Evolutionary conservation across 2,329 filamentous ascomycete genomes (phyloP).

Genomic region (Neurospora sp.): DNA sequence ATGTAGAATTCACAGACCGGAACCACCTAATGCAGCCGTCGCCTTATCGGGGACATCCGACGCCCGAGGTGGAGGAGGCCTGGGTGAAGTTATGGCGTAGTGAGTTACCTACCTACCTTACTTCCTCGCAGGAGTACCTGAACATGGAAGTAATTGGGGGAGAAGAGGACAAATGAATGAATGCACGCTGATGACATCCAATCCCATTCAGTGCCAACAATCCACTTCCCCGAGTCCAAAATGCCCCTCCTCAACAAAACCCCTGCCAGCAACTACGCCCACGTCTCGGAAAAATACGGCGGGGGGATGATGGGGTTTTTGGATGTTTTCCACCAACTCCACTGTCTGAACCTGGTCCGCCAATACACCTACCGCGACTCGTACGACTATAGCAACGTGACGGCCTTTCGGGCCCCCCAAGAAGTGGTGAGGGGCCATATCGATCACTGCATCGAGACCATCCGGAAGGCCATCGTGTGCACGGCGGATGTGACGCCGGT

Average conservation of each 20-base stretch:
- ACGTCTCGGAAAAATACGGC: background rate
- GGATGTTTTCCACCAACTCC: conserved; percentile 1
- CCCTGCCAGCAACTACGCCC: background rate
- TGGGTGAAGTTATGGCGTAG: background rate
- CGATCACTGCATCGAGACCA: too few species aligned
- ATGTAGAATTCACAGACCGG: background rate
- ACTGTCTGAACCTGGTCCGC: background rate
- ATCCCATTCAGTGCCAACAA: background rate
- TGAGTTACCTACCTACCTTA: background rate
- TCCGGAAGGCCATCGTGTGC: too few species aligned
- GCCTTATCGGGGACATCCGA: background rate
- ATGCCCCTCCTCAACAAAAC: background rate
- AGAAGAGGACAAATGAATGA: too few species aligned
- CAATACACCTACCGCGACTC: background rate
- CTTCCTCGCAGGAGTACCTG: too few species aligned
- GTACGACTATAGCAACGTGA: too few species aligned
- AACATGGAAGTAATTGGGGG: too few species aligned
- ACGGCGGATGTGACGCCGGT: too few species aligned
- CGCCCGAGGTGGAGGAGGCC: background rate
- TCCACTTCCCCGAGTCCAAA: background rate
- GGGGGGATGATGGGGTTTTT: background rate
- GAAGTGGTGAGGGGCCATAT: too few species aligned
- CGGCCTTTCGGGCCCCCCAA: too few species aligned
- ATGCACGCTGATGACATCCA: too few species aligned
- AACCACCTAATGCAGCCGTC: conserved; percentile 1